A percentile compares a stretch with the other conserved stretches of the same genome.
Evolutionary conservation across 352 stramenopile species (phyloP).

Genomic region (Pythium biforme): DNA sequence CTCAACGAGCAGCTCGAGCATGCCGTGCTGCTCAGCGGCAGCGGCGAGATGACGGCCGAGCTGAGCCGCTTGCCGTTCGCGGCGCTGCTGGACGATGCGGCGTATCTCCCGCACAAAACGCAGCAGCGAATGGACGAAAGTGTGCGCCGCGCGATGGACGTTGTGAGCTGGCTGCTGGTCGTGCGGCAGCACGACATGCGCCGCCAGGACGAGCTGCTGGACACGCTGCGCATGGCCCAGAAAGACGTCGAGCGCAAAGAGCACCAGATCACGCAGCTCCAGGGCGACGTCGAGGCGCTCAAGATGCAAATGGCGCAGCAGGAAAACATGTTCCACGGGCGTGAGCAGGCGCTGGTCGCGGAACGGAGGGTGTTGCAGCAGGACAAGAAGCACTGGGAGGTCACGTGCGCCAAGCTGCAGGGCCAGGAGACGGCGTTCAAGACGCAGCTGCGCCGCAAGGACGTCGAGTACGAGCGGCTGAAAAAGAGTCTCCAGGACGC

Average conservation of each 20-base stretch:
- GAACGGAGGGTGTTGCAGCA: slow-evolving; percentile 54
- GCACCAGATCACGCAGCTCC: slow-evolving; percentile 42
- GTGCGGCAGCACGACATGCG: slow-evolving; percentile 50
- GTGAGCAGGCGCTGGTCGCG: slow-evolving; percentile 45
- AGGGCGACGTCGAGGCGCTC: slow-evolving; percentile 44
- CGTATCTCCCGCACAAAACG: not conserved
- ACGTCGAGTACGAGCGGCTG: slow-evolving; percentile 73
- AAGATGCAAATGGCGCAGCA: slow-evolving; percentile 52
- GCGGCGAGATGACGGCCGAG: slow-evolving; percentile 22
- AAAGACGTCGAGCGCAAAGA: slow-evolving; percentile 58
- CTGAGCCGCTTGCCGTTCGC: slow-evolving; percentile 20
- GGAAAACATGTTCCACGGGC: slow-evolving; percentile 62
- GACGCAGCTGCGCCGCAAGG: slow-evolving; percentile 67
- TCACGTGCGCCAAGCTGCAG: slow-evolving; percentile 67
- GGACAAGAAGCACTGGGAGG: slow-evolving; percentile 70
- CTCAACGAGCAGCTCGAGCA: slow-evolving; percentile 71
- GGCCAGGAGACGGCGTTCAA: slow-evolving; percentile 76
- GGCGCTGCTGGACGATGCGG: slow-evolving; percentile 16
- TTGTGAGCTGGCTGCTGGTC: slow-evolving; percentile 69
- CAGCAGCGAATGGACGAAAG: slow-evolving; percentile 33
- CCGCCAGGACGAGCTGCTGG: slow-evolving; percentile 48
- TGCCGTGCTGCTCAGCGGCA: slow-evolving; percentile 25
- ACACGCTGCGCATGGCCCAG: slow-evolving; percentile 40
- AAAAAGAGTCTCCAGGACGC: slow-evolving; percentile 69
- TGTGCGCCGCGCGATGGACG: slow-evolving; percentile 60